Percentiles rank a stretch among this genome's conserved stretches.
Evolutionary conservation across 495 filamentous ascomycete species (phyloP).

Genomic region (Tuber magnatum): DNA sequence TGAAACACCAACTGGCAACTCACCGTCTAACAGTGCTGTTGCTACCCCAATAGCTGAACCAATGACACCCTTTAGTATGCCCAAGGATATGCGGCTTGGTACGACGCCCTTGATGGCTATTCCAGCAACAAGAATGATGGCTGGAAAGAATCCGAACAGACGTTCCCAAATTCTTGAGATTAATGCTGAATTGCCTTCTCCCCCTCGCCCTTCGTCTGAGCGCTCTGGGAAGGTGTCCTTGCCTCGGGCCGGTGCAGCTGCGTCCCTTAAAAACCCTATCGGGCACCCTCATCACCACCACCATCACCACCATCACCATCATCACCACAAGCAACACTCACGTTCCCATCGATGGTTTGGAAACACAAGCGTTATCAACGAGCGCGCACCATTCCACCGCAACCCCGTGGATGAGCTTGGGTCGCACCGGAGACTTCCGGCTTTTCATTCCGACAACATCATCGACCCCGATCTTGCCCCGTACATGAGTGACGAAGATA

Average conservation of each 20-base stretch:
- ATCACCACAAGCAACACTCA: conserved; percentile 72
- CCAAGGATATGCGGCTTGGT: conserved; percentile 34
- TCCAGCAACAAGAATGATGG: conserved; percentile 73
- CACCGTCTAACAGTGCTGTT: conserved; percentile 45
- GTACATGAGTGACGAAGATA: conserved; percentile 90
- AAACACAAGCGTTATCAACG: conserved; percentile 46
- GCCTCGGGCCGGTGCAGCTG: conserved; percentile 63
- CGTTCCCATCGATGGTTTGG: conserved; percentile 59
- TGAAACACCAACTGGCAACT: conserved; percentile 30
- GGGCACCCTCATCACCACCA: conserved; percentile 59
- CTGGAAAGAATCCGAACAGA: conserved; percentile 64
- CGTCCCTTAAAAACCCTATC: conserved; percentile 78
- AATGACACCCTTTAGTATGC: conserved; percentile 36
- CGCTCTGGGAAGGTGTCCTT: conserved; percentile 79
- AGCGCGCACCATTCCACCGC: conserved; percentile 84
- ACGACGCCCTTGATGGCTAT: conserved; percentile 67
- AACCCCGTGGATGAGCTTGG: conserved; percentile 57
- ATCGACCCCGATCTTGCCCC: conserved; percentile 94
- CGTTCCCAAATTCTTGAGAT: conserved; percentile 89
- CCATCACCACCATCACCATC: conserved; percentile 65
- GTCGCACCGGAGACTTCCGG: conserved; percentile 62
- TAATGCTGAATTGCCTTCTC: conserved; percentile 60
- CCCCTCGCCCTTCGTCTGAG: conserved; percentile 77
- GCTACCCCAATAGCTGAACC: conserved; percentile 49
- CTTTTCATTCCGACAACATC: conserved; percentile 95